A percentile compares a stretch with the other conserved stretches of the same genome.
phyloP scores from a whole-genome alignment of 345 rosid genomes.

The Angophora floribunda region DNA sequence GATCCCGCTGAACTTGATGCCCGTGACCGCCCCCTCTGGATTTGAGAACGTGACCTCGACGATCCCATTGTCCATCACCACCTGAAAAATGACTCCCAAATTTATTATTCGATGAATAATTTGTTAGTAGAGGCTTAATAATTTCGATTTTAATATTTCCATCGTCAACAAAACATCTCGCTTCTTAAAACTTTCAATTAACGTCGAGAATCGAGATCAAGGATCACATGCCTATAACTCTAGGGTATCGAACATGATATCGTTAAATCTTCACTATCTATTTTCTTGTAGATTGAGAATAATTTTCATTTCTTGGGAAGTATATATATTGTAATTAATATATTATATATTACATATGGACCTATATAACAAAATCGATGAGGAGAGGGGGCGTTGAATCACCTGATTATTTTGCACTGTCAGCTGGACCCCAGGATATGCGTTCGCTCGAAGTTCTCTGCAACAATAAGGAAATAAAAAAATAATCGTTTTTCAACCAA shows the following conservation, averaged over 20 bases:
- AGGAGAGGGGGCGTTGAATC: neutral
- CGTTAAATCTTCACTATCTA: neutral
- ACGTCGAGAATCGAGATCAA: fast-evolving
- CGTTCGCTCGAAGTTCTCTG: neutral
- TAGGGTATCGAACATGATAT: neutral
- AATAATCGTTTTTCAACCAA: neutral
- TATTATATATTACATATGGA: neutral
- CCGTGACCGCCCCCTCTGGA: constrained; percentile 15
- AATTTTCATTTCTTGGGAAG: neutral
- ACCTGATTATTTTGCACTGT: neutral
- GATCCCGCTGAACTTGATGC: constrained; percentile 17
- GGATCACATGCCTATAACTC: neutral
- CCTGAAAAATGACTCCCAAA: neutral
- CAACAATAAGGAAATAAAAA: neutral
- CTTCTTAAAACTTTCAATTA: neutral
- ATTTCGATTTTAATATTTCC: neutral
- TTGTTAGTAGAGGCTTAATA: neutral
- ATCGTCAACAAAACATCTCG: fast-evolving
- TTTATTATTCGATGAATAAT: neutral
- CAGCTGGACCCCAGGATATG: neutral
- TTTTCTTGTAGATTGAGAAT: neutral
- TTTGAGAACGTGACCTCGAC: constrained; percentile 17
- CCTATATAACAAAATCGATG: neutral
- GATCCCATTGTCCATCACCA: constrained; percentile 23
- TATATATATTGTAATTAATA: neutral